These are phyloP conservation scores for Candida albicans DNA, from an alignment of 1,139 yeast genomes.

Conservation along the genomic window DNA sequence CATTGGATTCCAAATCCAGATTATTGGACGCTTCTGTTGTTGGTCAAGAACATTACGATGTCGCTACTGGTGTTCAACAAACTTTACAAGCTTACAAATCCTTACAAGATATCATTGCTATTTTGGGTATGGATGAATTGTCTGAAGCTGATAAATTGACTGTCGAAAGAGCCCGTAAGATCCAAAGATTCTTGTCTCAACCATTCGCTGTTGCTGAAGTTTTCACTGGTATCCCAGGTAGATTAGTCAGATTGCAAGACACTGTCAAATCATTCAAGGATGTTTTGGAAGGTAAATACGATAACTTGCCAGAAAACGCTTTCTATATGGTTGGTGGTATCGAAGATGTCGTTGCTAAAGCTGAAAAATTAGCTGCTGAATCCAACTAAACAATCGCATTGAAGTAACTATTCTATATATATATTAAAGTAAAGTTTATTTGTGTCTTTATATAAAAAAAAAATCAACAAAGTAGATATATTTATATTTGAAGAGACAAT, in stretches of 20 bases:
- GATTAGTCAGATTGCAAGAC: slow-evolving; percentile 94
- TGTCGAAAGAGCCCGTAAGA: slow-evolving; percentile 99
- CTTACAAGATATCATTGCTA: slow-evolving; percentile 99
- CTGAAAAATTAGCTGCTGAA: slow-evolving; percentile 97
- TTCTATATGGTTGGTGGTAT: slow-evolving; percentile 99
- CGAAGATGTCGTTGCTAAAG: slow-evolving; percentile 97
- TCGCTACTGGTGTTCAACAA: slow-evolving; percentile 94
- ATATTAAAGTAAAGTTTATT: slow-evolving; percentile 1
- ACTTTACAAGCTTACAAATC: slow-evolving; percentile 99
- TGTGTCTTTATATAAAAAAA: slow-evolving; percentile 3
- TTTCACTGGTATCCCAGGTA: slow-evolving; percentile 99
- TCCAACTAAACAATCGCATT: slow-evolving; percentile 51
- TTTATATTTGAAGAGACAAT: not conserved
- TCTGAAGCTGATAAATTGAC: slow-evolving; percentile 98
- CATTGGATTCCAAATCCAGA: slow-evolving; percentile 99
- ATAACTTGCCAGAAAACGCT: slow-evolving; percentile 97
- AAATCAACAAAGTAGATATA: slow-evolving; percentile 5
- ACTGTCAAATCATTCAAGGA: slow-evolving; percentile 94
- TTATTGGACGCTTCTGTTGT: slow-evolving; percentile 95
- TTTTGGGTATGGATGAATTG: slow-evolving; percentile 99
- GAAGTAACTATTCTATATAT: slow-evolving; percentile 5
- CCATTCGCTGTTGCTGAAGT: slow-evolving; percentile 99
- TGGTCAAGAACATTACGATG: slow-evolving; percentile 97
- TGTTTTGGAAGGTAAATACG: slow-evolving; percentile 97
- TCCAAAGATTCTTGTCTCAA: slow-evolving; percentile 99